Percentiles rank a stretch among this genome's conserved stretches.
Evolutionary conservation across 768 basidiomycete species (phyloP).

Genomic region (Leccinum uliginosum): DNA sequence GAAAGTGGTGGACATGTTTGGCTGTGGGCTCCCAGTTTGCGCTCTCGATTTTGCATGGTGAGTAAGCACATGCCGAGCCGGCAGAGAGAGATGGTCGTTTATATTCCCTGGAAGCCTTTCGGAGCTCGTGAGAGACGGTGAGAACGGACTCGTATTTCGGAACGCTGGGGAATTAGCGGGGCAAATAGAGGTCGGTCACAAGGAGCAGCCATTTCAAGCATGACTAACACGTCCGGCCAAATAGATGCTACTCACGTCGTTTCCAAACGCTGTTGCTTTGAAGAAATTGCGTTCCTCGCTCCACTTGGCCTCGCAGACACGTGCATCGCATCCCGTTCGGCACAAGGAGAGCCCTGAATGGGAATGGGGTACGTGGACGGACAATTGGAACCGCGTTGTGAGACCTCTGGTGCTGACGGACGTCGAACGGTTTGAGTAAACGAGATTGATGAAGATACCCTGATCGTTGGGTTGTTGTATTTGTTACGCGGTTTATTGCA

Average conservation of each 20-base stretch:
- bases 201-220: neutral
- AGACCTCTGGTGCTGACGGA: constrained; percentile 49
- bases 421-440: constrained; percentile 21
- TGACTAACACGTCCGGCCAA: neutral
- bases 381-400: constrained; percentile 76
- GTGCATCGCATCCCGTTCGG: constrained; percentile 14
- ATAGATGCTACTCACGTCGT: constrained; percentile 55
- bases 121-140: constrained; percentile 81
- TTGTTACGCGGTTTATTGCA: neutral
- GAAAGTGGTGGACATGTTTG: constrained; percentile 99
- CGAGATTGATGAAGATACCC: neutral
- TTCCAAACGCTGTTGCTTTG: constrained; percentile 55
- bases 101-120: constrained; percentile 48
- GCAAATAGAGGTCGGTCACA: constrained; percentile 51
- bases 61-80: constrained; percentile 17
- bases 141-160: constrained; percentile 81
- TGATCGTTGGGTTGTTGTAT: neutral
- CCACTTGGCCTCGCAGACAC: constrained; percentile 26
- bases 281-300: constrained; percentile 50
- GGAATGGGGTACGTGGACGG: constrained; percentile 77
- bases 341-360: constrained; percentile 31
- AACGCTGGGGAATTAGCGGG: constrained; percentile 61
- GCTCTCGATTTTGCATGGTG: constrained; percentile 86
- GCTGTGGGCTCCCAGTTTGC: constrained; percentile 90
- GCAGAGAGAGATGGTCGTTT: neutral